Percentiles rank a stretch among this genome's conserved stretches.
These are phyloP conservation scores for Psilocybe azurescens DNA, from an alignment of 768 basidiomycete genomes.

Conservation along the genomic window DNA sequence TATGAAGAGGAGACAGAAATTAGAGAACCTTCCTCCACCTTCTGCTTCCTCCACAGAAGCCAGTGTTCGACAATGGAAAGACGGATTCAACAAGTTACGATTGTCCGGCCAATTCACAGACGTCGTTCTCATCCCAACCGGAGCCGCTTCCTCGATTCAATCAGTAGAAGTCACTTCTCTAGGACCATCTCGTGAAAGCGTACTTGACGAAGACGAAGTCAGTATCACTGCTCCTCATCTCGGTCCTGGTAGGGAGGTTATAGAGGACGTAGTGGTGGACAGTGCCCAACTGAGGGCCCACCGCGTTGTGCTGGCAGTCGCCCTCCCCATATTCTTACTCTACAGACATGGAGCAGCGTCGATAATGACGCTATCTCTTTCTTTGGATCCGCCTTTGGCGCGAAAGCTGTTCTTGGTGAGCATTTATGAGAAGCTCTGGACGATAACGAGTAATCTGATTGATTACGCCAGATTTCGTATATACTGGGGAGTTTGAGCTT, in stretches of 20 bases:
- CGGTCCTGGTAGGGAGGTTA: neutral
- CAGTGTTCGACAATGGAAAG: constrained; percentile 18
- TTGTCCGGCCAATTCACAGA: constrained; percentile 36
- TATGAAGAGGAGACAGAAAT: neutral
- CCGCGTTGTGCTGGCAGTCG: constrained; percentile 12
- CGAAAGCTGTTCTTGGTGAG: constrained; percentile 33
- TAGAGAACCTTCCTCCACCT: neutral
- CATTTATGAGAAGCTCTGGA: neutral
- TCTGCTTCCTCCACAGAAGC: neutral
- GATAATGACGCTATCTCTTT: constrained; percentile 20
- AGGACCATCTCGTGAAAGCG: neutral
- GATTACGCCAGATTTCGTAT: constrained; percentile 32
- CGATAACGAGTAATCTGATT: neutral
- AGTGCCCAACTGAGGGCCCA: constrained; percentile 13
- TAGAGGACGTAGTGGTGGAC: neutral
- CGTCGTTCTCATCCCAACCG: constrained; percentile 31
- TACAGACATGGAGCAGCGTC: constrained; percentile 24
- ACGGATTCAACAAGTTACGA: constrained; percentile 38
- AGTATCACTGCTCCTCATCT: too few species aligned
- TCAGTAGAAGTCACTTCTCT: neutral
- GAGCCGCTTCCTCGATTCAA: neutral
- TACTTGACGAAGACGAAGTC: too few species aligned
- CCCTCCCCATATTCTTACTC: constrained; percentile 31
- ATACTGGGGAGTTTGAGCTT: constrained; percentile 29
- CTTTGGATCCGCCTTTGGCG: constrained; percentile 22